Base-by-base conservation (phyloP, 768 basidiomycete genomes). In the Polyporus arcularius region DNA sequence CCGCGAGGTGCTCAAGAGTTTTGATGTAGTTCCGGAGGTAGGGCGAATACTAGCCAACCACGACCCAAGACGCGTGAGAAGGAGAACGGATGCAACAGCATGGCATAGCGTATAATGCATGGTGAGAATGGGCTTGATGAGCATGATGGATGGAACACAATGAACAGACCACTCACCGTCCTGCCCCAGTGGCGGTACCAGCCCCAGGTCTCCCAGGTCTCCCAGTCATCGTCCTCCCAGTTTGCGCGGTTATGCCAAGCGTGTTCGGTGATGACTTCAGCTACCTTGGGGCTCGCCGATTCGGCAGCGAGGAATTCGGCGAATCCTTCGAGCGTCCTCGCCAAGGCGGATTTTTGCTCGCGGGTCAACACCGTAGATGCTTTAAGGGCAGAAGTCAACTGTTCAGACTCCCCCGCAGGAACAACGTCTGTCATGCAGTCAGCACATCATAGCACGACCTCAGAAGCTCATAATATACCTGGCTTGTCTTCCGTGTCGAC, bases 131-230 rank as follows among this genome's bases (percentile, higher is more conserved):
- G 43, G 9, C 46, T 15, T 47, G 16, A 60, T 15, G 3, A 8
- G 47, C 5, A 26, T 10, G 38, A 15, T 7, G 39, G 45, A 21
- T 15, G 12, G 47, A 51, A 18, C 10, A 35, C 30, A 4, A 10
- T 30, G 55, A 35, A 35, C 55, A 26, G 41, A 28, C 41, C 12
- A 77, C 91, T 64, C 55, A 94, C 94, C 72, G 76, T 80, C 68
- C 92, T 80, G 73, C 90, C 91, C 76, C 94, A 95, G 67, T 96
- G 92, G 61, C 90, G 79, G 66, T 90, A 95, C 94, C 94, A 96
- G 2, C 90, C 87, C 89, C 91, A 94, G 0, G 88, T 90, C 75
- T 91, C 87, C 92, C 92, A 94, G 1, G 83, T 79, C 68, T 83
- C 82, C 94, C 94, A 96, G 56, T 90, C 87, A 30, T 85, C 83